These are phyloP conservation scores for Nitzschia palea DNA, from an alignment of 108 stramenopile species.

Conservation along the genomic window DNA sequence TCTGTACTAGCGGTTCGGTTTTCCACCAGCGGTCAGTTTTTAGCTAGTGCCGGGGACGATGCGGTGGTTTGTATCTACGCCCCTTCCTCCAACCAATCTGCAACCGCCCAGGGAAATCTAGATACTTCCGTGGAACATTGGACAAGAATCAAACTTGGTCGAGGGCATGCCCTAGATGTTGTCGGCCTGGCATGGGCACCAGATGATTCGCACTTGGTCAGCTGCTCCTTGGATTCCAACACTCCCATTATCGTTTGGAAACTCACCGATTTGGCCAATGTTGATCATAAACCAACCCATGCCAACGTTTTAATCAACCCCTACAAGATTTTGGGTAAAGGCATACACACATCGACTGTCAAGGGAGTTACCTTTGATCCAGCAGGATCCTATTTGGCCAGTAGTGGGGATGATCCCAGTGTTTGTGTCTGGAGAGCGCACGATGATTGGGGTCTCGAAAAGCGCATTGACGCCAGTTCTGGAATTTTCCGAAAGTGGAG, in stretches of 20 bases:
- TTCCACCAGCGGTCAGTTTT: constrained; percentile 64
- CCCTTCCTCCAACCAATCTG: constrained; percentile 7
- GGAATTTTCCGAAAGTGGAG: constrained; percentile 75
- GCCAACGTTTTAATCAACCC: constrained; percentile 59
- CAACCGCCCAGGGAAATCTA: constrained; percentile 45
- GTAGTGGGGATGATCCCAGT: constrained; percentile 82
- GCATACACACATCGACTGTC: constrained; percentile 77
- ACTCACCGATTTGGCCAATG: constrained; percentile 53
- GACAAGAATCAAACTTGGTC: constrained; percentile 80
- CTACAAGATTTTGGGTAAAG: constrained; percentile 73
- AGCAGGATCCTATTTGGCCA: constrained; percentile 79
- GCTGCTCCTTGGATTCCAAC: constrained; percentile 82
- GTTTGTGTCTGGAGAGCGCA: constrained; percentile 87
- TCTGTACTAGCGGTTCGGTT: constrained; percentile 83
- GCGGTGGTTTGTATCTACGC: constrained; percentile 77
- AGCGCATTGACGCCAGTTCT: constrained; percentile 59
- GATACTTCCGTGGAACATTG: constrained; percentile 68
- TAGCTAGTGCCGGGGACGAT: constrained; percentile 88
- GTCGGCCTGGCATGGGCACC: constrained; percentile 92
- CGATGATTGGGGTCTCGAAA: constrained; percentile 88
- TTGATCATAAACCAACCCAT: constrained; percentile 3
- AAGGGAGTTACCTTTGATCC: constrained; percentile 91
- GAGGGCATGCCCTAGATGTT: constrained; percentile 85
- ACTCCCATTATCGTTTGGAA: constrained; percentile 89
- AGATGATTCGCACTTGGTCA: constrained; percentile 83